phyloP scores from a whole-genome alignment of 306 rosid species.

The Adenanthera pavonina region DNA sequence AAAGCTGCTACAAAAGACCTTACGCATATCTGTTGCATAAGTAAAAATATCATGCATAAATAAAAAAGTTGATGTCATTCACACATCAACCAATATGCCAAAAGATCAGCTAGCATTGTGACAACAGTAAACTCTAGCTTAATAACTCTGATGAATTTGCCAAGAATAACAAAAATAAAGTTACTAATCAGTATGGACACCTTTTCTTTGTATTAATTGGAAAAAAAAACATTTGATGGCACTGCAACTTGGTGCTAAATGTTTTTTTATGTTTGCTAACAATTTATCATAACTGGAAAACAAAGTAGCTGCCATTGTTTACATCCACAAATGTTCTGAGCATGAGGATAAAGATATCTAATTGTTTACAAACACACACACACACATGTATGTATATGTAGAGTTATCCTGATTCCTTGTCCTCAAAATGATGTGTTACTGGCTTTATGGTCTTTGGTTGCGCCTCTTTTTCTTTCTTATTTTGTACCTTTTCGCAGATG shows the following conservation, averaged over 20 bases:
- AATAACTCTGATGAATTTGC: background rate
- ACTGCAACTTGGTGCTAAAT: background rate
- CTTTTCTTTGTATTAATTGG: background rate
- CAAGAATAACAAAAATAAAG: background rate
- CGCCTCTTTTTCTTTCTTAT: slow-evolving; percentile 32
- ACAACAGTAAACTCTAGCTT: background rate
- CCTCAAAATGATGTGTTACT: slow-evolving; percentile 25
- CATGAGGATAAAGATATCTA: background rate
- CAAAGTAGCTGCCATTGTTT: slow-evolving; percentile 16
- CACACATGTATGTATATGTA: background rate
- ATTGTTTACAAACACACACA: background rate
- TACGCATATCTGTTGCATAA: too few relatives aligned
- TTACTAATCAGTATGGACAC: background rate
- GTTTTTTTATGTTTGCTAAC: slow-evolving; percentile 7
- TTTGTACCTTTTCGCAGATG: slow-evolving; percentile 57
- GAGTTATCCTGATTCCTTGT: slow-evolving; percentile 2
- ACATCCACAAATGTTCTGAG: slow-evolving; percentile 25
- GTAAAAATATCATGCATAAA: too few relatives aligned
- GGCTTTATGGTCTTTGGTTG: background rate
- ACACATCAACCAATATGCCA: too few relatives aligned
- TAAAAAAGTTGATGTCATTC: too few relatives aligned
- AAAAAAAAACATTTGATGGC: background rate
- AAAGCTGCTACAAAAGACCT: too few relatives aligned
- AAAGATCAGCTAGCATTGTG: too few relatives aligned
- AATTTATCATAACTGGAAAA: slow-evolving; percentile 1